Evolutionary conservation across 805 yeast genomes (phyloP).

Genomic region (Ogataea nakhonphanomensis): DNA sequence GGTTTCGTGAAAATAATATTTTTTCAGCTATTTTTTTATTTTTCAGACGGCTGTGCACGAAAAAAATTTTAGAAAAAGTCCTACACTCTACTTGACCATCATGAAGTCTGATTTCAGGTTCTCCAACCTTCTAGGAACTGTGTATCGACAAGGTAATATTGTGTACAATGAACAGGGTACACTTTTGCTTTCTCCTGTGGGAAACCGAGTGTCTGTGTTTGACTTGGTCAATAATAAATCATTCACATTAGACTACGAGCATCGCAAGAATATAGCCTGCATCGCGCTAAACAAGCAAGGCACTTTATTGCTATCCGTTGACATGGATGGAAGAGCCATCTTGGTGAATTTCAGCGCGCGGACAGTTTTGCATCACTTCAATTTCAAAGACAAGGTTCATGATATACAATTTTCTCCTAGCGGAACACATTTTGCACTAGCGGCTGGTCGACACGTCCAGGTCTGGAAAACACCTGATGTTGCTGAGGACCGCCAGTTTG

Average conservation of each 20-base stretch:
- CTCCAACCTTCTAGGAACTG: conserved; percentile 89
- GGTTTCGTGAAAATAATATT: not conserved
- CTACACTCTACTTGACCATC: not conserved
- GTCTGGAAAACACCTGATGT: conserved; percentile 89
- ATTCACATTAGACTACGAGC: conserved; percentile 89
- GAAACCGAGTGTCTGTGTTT: conserved; percentile 86
- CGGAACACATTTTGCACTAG: conserved; percentile 83
- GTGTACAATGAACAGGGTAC: conserved; percentile 85
- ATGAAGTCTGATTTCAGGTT: conserved; percentile 91
- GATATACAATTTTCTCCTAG: conserved; percentile 85
- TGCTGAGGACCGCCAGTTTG: conserved; percentile 85
- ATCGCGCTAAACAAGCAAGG: conserved; percentile 83
- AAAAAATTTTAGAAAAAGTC: conserved; percentile 8
- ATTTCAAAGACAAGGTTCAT: conserved; percentile 74
- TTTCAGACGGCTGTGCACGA: conserved; percentile 7
- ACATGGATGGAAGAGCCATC: conserved; percentile 90
- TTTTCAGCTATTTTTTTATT: not conserved
- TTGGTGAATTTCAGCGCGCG: conserved; percentile 80
- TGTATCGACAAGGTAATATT: conserved; percentile 88
- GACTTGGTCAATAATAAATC: conserved; percentile 82
- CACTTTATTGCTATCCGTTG: conserved; percentile 76
- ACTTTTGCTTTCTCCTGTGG: conserved; percentile 83
- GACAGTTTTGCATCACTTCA: conserved; percentile 89
- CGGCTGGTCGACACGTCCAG: conserved; percentile 77
- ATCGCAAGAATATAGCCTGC: conserved; percentile 74